A percentile compares a stretch with the other conserved stretches of the same genome.
Evolutionary conservation across 257 asterid genomes (phyloP).

Genomic region (Forsythia viridissima): DNA sequence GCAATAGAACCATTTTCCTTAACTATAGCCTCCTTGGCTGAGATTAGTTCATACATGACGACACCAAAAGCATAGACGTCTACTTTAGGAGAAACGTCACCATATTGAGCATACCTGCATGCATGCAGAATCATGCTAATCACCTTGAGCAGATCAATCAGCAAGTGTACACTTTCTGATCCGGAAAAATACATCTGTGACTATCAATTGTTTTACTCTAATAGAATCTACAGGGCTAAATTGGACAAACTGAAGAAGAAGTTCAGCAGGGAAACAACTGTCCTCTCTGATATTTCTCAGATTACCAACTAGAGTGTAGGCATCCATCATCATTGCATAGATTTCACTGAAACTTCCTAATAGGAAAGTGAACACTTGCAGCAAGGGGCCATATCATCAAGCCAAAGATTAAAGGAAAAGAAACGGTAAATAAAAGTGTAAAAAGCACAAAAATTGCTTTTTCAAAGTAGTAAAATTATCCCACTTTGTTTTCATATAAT

Average conservation of each 20-base stretch:
- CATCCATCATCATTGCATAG: too few relatives aligned
- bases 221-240: neutral
- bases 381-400: too few relatives aligned
- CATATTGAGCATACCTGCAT: conserved; percentile 88
- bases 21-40: conserved; percentile 91
- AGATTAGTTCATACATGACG: conserved; percentile 82
- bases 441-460: too few relatives aligned
- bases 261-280: too few relatives aligned
- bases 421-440: too few relatives aligned
- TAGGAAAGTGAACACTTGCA: too few relatives aligned
- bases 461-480: neutral
- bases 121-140: conserved; percentile 20
- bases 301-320: too few relatives aligned
- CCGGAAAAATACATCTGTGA: neutral
- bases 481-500: neutral
- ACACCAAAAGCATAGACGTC: conserved; percentile 98
- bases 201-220: neutral
- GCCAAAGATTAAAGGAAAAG: too few relatives aligned
- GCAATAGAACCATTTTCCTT: conserved; percentile 49
- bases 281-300: too few relatives aligned
- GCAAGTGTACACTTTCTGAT: neutral
- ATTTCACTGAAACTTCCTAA: too few relatives aligned
- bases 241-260: conserved; percentile 4
- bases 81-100: conserved; percentile 88
- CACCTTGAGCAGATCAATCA: conserved; percentile 4